These are phyloP conservation scores for Blastomyces silverae DNA, from an alignment of 2,329 filamentous ascomycete species.

Conservation along the genomic window DNA sequence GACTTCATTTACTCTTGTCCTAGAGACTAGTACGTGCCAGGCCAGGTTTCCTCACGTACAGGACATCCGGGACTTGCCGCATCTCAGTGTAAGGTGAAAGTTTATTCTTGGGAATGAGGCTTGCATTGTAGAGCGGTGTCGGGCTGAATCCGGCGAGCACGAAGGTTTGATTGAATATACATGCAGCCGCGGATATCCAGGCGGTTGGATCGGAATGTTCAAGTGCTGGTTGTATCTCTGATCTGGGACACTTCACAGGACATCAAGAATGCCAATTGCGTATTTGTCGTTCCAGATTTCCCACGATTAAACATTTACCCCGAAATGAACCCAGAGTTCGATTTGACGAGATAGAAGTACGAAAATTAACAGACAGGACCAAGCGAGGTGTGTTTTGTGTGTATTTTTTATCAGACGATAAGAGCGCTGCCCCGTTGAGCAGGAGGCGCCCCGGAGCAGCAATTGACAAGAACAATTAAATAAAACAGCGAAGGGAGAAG, in stretches of 20 bases:
- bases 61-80: background rate
- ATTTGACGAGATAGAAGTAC: background rate
- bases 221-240: background rate
- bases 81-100: background rate
- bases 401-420: background rate
- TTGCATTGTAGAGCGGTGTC: constrained; percentile 4
- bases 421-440: background rate
- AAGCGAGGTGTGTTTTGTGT: background rate
- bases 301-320: background rate
- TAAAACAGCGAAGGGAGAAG: background rate
- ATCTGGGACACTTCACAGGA: background rate
- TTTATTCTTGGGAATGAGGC: background rate
- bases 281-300: background rate
- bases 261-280: background rate
- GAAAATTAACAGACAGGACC: background rate
- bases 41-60: background rate
- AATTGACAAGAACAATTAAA: background rate
- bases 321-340: background rate
- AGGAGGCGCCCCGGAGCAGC: background rate
- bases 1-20: background rate
- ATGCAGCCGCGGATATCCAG: background rate
- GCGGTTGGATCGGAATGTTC: background rate
- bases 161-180: background rate
- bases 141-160: background rate
- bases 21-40: background rate